These are phyloP conservation scores for Dictyostelium firmibasis DNA, from an alignment of 78 protist genomes.

Conservation along the genomic window DNA sequence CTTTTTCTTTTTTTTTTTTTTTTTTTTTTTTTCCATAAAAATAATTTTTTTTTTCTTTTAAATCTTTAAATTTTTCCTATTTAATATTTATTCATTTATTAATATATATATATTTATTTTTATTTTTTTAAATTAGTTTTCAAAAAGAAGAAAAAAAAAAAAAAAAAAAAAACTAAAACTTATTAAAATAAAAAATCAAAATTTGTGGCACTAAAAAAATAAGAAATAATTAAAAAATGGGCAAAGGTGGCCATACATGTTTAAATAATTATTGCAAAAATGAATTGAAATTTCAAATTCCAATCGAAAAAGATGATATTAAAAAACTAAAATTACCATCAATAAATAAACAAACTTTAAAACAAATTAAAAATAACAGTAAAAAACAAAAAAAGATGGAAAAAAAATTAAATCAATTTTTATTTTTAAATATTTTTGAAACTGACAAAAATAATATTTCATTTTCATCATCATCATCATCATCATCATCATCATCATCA, in stretches of 20 bases:
- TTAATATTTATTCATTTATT: background rate
- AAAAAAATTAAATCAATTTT: background rate
- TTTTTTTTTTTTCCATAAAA: too few species aligned
- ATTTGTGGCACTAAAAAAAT: too few species aligned
- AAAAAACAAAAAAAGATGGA: slow-evolving; percentile 1
- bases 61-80: too few species aligned
- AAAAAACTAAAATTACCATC: background rate
- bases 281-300: background rate
- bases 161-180: background rate
- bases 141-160: background rate
- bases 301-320: background rate
- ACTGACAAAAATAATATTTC: background rate
- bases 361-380: background rate
- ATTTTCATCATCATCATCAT: background rate
- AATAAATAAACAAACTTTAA: background rate
- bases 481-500: background rate
- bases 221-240: background rate
- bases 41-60: too few species aligned
- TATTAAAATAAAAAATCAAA: too few species aligned
- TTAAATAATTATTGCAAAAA: background rate
- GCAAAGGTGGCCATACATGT: background rate
- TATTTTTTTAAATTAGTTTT: background rate
- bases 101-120: background rate
- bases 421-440: background rate
- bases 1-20: too few species aligned